These are phyloP conservation scores for Candida manassasensis DNA, from an alignment of 805 yeast species.

Conservation along the genomic window DNA sequence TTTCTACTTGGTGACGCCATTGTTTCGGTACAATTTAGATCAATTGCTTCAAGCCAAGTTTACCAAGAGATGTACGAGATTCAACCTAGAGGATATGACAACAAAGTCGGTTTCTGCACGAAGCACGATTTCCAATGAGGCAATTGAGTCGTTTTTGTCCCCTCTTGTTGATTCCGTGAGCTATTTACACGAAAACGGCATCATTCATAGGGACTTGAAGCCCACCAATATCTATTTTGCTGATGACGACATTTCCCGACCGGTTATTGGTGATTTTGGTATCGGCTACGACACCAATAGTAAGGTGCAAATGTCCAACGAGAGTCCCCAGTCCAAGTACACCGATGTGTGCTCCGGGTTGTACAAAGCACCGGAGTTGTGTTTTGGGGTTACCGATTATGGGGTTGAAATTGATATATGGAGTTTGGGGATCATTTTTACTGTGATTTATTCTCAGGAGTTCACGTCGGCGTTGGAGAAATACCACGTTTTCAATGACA, in stretches of 20 bases:
- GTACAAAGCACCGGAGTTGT: constrained; percentile 71
- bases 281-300: constrained; percentile 28
- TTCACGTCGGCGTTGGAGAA: constrained; percentile 26
- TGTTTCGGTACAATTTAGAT: constrained; percentile 23
- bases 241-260: constrained; percentile 16
- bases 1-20: constrained; percentile 28
- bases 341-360: constrained; percentile 63
- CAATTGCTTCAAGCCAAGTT: constrained; percentile 16
- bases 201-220: constrained; percentile 41
- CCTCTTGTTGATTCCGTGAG: background rate
- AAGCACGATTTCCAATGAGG: constrained; percentile 10
- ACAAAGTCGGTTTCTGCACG: constrained; percentile 5
- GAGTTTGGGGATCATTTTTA: constrained; percentile 62
- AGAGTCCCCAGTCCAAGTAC: constrained; percentile 38
- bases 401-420: constrained; percentile 60
- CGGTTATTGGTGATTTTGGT: constrained; percentile 63
- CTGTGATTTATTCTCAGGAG: constrained; percentile 40
- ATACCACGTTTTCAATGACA: constrained; percentile 43
- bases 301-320: constrained; percentile 6
- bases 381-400: constrained; percentile 57
- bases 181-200: constrained; percentile 24
- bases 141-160: constrained; percentile 4
- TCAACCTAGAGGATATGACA: constrained; percentile 20
- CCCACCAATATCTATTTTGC: constrained; percentile 32
- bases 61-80: constrained; percentile 18